phyloP scores from a whole-genome alignment of 306 rosid species.

The Casuarina cunninghamiana region DNA sequence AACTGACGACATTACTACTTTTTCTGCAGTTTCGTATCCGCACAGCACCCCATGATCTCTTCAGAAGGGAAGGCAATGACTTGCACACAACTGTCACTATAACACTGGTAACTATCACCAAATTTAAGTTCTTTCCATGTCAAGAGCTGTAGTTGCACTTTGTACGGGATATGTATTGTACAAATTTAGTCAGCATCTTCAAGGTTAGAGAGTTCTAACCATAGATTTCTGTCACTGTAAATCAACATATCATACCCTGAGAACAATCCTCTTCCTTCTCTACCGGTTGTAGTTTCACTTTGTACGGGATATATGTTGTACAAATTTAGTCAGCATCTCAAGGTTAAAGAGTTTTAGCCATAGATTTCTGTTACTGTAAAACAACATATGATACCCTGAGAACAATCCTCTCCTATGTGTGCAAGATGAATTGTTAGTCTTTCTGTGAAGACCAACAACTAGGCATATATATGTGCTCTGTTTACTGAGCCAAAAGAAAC shows the following conservation, averaged over 20 bases:
- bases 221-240: not conserved
- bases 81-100: slow-evolving; percentile 84
- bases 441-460: too few species aligned
- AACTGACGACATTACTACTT: slow-evolving; percentile 29
- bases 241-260: too few species aligned
- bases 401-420: too few species aligned
- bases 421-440: too few species aligned
- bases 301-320: too few species aligned
- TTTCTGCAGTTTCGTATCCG: slow-evolving; percentile 77
- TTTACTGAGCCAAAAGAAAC: not conserved
- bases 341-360: not conserved
- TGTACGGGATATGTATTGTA: too few species aligned
- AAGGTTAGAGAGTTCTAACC: not conserved
- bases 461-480: not conserved
- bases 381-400: not conserved
- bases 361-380: not conserved
- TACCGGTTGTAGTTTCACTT: too few species aligned
- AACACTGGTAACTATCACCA: slow-evolving; percentile 59
- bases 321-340: not conserved
- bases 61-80: slow-evolving; percentile 86
- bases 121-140: not conserved
- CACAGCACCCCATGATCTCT: slow-evolving; percentile 81
- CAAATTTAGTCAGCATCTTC: not conserved
- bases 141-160: not conserved
- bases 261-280: too few species aligned